Evolutionary conservation across 805 yeast species (phyloP), one percentile per base, ranked within the genome.

Genomic region (Pichia paraexigua): DNA sequence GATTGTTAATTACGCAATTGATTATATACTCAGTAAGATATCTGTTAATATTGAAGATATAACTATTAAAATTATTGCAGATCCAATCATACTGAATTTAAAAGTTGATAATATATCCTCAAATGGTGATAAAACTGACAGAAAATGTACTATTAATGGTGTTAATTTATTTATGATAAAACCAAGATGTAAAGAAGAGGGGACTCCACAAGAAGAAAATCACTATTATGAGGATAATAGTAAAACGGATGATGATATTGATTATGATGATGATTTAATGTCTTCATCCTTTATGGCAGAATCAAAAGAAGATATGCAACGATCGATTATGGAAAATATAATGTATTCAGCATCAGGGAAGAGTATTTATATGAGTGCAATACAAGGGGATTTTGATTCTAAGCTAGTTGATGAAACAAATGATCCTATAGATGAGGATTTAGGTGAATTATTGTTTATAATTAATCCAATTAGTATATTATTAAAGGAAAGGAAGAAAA

Each of bases 351-450:
- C 79, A 49, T 81, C 78, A 47, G 85, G 83, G 51, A 85, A 87
- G 1, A 44, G 60, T 3, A 75, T 87, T 20, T 88, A 86, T 62
- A 81, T 87, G 91, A 87, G 95, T 65, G 95, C 96, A 2, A 41
- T 47, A 20, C 72, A 84, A 12, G 80, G 87, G 0, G 74, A 77
- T 47, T 62, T 79, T 2, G 68, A 74, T 46, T 50, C 58, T 2
- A 44, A 41, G 13, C 41, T 49, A 32, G 42, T 62, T 27, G 39
- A 43, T 18, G 37, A 42, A 13, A 18, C 49, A 6, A 30, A 3
- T 7, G 30, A 18, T 35, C 6, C 39, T 5, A 35, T 8, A 18
- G 40, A 44, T 24, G 45, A 37, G 5, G 17, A 10, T 15, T 25
- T 9, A 7, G 52, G 48, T 9, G 30, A 47, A 25, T 17, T 51